Conservation (phyloP, 805 yeast genomes). For the Starmerella apicola region DNA sequence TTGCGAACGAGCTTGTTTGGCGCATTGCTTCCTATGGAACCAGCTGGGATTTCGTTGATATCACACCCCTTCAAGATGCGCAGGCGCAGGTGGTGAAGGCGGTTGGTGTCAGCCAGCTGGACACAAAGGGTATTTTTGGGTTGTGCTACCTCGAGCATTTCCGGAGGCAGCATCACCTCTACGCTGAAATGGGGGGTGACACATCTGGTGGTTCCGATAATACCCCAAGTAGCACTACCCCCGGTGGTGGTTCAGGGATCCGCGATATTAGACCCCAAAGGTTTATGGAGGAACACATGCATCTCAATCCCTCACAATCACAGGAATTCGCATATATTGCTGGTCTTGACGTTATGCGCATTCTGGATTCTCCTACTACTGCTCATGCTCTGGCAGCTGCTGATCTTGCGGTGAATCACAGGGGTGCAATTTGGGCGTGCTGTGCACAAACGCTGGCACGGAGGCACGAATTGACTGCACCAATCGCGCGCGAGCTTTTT, state of each 20-base stretch:
- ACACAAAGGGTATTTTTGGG: conserved; percentile 25
- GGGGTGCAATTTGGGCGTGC: conserved; percentile 22
- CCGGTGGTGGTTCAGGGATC: conserved; percentile 2
- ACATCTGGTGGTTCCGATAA: conserved; percentile 6
- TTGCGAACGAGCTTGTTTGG: conserved; percentile 25
- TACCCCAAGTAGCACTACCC: not conserved
- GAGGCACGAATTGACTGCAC: conserved; percentile 16
- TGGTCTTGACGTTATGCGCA: conserved; percentile 11
- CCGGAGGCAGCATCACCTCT: too few species aligned
- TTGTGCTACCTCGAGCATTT: conserved; percentile 21
- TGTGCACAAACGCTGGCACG: conserved; percentile 17
- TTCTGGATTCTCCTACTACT: conserved; percentile 9
- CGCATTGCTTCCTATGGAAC: conserved; percentile 22
- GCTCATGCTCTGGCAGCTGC: conserved; percentile 12
- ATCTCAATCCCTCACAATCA: conserved; percentile 1
- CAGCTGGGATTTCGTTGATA: conserved; percentile 17
- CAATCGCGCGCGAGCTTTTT: conserved; percentile 13
- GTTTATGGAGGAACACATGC: too few species aligned
- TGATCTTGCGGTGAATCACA: conserved; percentile 8
- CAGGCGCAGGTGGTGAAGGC: conserved; percentile 20
- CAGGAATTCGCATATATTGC: conserved; percentile 14
- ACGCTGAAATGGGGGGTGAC: too few species aligned
- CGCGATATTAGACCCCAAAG: too few species aligned
- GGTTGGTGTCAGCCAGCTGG: conserved; percentile 16
- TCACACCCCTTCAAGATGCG: conserved; percentile 19